A percentile compares a stretch with the other conserved stretches of the same genome.
These are phyloP conservation scores for Aureobasidium sp. DNA, from an alignment of 2,329 filamentous ascomycete genomes.

Conservation along the genomic window DNA sequence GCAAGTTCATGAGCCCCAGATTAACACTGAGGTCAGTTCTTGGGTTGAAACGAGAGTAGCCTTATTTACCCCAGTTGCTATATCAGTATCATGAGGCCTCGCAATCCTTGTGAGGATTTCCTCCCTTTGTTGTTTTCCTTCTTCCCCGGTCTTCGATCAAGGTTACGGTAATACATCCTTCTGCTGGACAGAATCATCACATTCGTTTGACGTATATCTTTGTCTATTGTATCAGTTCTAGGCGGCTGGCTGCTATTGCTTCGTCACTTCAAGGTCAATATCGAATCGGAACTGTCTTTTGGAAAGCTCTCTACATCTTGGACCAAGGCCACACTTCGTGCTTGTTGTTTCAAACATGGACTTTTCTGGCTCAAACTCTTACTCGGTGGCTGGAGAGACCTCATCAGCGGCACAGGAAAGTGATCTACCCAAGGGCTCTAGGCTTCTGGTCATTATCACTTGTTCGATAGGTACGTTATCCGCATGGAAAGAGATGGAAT, in stretches of 20 bases:
- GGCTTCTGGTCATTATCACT: constrained; percentile 2
- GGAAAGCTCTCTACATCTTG: not conserved
- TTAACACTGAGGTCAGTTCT: not conserved
- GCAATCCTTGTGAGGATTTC: not conserved
- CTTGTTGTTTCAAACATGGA: not conserved
- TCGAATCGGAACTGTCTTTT: not conserved
- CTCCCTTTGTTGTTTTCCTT: not conserved
- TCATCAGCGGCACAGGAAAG: not conserved
- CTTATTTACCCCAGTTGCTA: constrained; percentile 8
- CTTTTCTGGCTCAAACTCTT: not conserved
- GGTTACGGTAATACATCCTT: not conserved
- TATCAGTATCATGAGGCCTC: constrained; percentile 6
- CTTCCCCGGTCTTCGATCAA: not conserved
- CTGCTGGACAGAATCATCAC: constrained; percentile 5
- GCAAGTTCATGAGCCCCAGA: constrained; percentile 1
- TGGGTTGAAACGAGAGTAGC: constrained; percentile 2
- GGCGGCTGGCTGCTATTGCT: not conserved
- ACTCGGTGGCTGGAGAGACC: not conserved
- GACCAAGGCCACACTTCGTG: too few relatives aligned
- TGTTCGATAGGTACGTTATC: constrained; percentile 9
- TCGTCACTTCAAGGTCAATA: not conserved
- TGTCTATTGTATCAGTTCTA: not conserved
- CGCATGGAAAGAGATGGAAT: not conserved
- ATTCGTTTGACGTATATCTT: not conserved
- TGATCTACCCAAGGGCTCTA: not conserved